These are phyloP conservation scores for Gnaphalium uliginosum DNA, from an alignment of 129 eudicot genomes.

Conservation along the genomic window DNA sequence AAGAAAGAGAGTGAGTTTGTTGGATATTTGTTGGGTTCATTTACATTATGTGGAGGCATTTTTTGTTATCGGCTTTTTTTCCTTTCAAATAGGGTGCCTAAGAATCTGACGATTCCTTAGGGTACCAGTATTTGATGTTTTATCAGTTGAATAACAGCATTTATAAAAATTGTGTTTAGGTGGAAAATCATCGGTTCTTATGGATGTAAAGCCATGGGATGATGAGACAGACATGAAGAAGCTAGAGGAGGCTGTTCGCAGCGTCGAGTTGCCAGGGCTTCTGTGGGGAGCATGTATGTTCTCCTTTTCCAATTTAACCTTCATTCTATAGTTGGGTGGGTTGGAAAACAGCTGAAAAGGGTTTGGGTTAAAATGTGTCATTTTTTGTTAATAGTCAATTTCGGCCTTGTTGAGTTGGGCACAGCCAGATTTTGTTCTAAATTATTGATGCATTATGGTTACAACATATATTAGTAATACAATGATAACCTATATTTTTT, in stretches of 20 bases:
- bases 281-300: constrained; percentile 94
- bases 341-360: not conserved
- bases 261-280: constrained; percentile 72
- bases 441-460: not conserved
- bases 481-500: no score
- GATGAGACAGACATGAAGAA: constrained; percentile 98
- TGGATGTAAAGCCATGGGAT: constrained; percentile 97
- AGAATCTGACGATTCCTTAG: not conserved
- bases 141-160: not conserved
- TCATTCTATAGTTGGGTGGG: not conserved
- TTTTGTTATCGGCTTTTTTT: not conserved
- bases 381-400: not conserved
- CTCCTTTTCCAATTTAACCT: not conserved
- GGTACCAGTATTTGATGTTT: not conserved
- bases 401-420: not conserved
- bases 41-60: not conserved
- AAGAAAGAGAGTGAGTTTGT: constrained; percentile 90
- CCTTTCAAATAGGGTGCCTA: not conserved
- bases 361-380: not conserved
- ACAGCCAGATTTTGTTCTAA: not conserved
- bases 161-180: constrained; percentile 42
- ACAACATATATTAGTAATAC: no score
- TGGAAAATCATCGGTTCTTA: constrained; percentile 90
- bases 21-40: not conserved
- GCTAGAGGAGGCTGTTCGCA: constrained; percentile 90